Base-by-base conservation (phyloP, 768 basidiomycete species). In the Multifurca ochricompacta region DNA sequence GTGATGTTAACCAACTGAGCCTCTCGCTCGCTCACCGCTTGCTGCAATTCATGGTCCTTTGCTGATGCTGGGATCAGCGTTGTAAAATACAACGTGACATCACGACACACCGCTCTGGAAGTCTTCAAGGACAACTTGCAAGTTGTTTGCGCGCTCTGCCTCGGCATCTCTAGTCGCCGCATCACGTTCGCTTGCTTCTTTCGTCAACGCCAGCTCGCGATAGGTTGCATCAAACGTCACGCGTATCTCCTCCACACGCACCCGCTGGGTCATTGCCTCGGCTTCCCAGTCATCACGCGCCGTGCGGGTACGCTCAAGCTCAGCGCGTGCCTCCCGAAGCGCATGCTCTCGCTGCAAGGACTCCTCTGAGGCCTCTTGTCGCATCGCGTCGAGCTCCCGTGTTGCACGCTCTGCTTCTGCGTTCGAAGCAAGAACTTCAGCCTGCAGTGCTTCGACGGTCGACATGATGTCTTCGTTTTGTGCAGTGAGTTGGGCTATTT, bases 81-180 rank as follows among this genome's bases (percentile, higher is more conserved):
- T 14, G n/a, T 14, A 18, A 16, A 14, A 34, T 19, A 6, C 1
- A 14, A 37, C 14, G 13, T 21, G 30, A 2, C 31, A 28, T 6
- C 9, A 9, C 9, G 6, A 36, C 8, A 49, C 62, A 94, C 95
- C 86, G 49, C 83, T 75, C 71, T 98, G 92, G 71, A 98, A 99
- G 69, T 98, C 96, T 65, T 91, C 85, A 63, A 99, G 71, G 3
- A 99, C 96, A 3, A 87, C 85, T 67, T 97, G 90, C 54, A 99
- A 67, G 69, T 98, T 98, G 6, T 69, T 73, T 4, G 83, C 80
- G 63, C 85, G 87, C 71, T 90, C 84, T 58, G 74, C 74, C 61
- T 91, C 89, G 18, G 71, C 67, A 57, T 83, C 83, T 36, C 91
- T 72, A 58, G 82, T 80, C 0, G 64, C 73, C 28, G 67, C 65